Conservation (phyloP, 106 monocot genomes). For the Acorus calamus region DNA sequence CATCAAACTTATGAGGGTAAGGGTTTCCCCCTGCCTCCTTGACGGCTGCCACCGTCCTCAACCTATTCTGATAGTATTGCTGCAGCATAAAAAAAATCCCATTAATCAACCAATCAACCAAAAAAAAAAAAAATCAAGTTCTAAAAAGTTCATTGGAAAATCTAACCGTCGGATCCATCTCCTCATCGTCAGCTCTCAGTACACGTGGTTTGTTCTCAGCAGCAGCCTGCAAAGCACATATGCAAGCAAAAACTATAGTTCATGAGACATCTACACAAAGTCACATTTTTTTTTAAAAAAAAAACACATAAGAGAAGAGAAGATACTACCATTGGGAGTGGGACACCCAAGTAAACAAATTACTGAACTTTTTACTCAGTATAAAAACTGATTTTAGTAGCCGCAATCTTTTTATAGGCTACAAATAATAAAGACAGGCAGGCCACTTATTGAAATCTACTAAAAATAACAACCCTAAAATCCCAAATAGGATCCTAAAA, state of each 20-base stretch:
- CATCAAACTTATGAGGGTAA: conserved; percentile 86
- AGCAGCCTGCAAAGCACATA: conserved; percentile 14
- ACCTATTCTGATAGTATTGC: conserved; percentile 90
- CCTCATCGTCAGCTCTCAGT: conserved; percentile 68
- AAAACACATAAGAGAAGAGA: neutral
- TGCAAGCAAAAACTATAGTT: neutral
- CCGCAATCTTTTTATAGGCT: no score
- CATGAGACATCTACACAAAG: neutral
- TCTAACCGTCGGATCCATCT: conserved; percentile 74
- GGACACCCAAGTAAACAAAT: no score
- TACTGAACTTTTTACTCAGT: no score
- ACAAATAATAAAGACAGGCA: no score
- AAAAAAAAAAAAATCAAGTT: neutral
- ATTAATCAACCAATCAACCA: neutral
- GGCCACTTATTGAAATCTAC: no score
- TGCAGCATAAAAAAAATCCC: conserved; percentile 13
- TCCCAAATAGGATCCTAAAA: no score
- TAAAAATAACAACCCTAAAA: no score
- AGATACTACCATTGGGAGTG: no score
- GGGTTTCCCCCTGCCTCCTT: conserved; percentile 49
- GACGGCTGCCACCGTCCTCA: conserved; percentile 37
- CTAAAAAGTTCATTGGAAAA: neutral
- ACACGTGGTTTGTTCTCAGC: conserved; percentile 9
- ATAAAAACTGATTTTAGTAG: no score
- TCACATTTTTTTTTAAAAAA: neutral